Evolutionary conservation across 2,329 filamentous ascomycete genomes (phyloP).

Genomic region (Aspergillus awamori): DNA sequence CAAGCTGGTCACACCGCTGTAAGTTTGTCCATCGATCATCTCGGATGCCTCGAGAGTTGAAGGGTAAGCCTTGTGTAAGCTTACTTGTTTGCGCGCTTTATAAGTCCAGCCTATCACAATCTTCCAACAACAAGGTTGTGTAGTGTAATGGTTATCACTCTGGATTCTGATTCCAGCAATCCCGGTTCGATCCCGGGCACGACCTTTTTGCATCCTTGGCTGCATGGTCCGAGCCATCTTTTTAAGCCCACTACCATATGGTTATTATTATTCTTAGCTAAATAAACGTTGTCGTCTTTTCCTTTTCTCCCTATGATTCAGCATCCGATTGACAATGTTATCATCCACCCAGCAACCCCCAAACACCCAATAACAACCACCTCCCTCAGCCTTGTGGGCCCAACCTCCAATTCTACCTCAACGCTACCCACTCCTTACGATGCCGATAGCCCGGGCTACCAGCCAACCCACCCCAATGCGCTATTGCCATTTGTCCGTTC

Average conservation of each 20-base stretch:
- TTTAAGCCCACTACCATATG: no score
- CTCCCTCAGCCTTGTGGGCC: constrained; percentile 7
- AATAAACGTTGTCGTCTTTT: no score
- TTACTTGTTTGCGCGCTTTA: rapidly evolving
- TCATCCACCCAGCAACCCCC: background rate
- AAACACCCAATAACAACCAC: background rate
- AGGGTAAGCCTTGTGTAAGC: background rate
- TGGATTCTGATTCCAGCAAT: background rate
- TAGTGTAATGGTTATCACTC: background rate
- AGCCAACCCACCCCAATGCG: background rate
- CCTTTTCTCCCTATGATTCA: no score
- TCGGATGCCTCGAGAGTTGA: no score
- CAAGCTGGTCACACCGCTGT: no score
- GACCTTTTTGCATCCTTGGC: background rate
- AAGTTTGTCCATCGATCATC: no score
- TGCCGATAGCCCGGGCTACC: constrained; percentile 1
- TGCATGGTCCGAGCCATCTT: background rate
- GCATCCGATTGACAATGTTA: background rate
- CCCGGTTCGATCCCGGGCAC: background rate
- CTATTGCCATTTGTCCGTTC: constrained; percentile 2
- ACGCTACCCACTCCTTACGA: background rate
- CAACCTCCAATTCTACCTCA: background rate
- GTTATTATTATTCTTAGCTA: no score
- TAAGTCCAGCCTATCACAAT: background rate
- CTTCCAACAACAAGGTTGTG: background rate